phyloP scores from a whole-genome alignment of 352 stramenopile species.

The Peronospora belbahrii region DNA sequence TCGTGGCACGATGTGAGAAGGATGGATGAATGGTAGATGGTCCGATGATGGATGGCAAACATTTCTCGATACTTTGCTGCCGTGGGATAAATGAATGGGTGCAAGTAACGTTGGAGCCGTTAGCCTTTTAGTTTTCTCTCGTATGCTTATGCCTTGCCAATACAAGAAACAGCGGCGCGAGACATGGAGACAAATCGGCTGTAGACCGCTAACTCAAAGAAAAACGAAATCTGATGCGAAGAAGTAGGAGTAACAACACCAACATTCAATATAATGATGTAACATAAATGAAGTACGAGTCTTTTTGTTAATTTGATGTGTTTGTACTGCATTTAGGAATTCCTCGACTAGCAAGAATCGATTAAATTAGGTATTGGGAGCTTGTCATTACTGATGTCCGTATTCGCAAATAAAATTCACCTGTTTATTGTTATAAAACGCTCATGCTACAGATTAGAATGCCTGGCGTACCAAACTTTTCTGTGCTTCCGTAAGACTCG shows the following conservation, averaged over 20 bases:
- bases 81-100: not conserved
- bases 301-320: too few relatives aligned
- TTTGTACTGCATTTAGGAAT: too few relatives aligned
- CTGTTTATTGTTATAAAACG: too few relatives aligned
- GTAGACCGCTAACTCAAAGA: not conserved
- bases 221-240: too few relatives aligned
- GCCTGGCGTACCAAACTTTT: constrained; percentile 67
- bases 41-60: not conserved
- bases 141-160: not conserved
- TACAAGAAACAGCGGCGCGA: not conserved
- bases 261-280: too few relatives aligned
- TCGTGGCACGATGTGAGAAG: constrained; percentile 62
- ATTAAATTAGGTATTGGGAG: too few relatives aligned
- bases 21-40: not conserved
- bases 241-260: too few relatives aligned
- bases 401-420: too few relatives aligned
- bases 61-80: not conserved
- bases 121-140: not conserved
- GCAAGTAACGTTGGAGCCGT: not conserved
- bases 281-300: too few relatives aligned
- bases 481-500: constrained; percentile 72
- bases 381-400: too few relatives aligned
- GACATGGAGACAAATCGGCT: not conserved
- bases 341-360: too few relatives aligned
- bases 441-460: constrained; percentile 30